Evolutionary conservation across 2,329 filamentous ascomycete species (phyloP).

Genomic region (Botrytis porri): DNA sequence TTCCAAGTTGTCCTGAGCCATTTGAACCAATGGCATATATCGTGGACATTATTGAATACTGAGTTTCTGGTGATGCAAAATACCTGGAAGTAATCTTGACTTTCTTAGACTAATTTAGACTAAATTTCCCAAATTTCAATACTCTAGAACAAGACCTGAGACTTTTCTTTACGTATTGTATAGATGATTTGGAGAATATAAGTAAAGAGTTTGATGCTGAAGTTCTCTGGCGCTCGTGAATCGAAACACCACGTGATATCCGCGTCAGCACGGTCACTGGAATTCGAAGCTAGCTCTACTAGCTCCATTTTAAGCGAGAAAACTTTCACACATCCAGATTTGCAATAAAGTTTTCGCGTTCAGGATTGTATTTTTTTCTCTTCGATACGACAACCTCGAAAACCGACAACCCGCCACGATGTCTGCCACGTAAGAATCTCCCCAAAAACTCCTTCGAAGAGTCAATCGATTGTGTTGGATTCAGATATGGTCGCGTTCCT

Average conservation of each 20-base stretch:
- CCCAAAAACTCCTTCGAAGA: constrained; percentile 27
- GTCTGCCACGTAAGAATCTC: constrained; percentile 43
- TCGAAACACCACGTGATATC: not conserved
- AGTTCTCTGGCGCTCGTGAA: not conserved
- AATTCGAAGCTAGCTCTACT: not conserved
- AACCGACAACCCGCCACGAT: constrained; percentile 50
- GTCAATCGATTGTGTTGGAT: constrained; percentile 33
- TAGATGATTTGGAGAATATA: constrained; percentile 41
- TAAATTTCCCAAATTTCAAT: not conserved
- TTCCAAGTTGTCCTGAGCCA: constrained; percentile 70
- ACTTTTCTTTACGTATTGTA: too few relatives aligned
- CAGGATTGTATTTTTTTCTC: constrained; percentile 16
- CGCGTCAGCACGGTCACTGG: too few relatives aligned
- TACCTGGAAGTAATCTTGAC: not conserved
- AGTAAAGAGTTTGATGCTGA: constrained; percentile 45
- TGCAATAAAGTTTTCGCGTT: not conserved
- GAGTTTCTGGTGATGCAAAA: not conserved
- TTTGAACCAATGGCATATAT: constrained; percentile 74
- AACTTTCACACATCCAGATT: constrained; percentile 13
- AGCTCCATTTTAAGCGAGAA: constrained; percentile 9
- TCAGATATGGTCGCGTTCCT: constrained; percentile 71
- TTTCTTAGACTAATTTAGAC: not conserved
- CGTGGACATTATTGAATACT: constrained; percentile 44
- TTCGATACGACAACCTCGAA: constrained; percentile 37
- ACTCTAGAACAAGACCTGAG: not conserved